Percentiles rank a stretch among this genome's conserved stretches.
Conservation (phyloP, 176 grass and related monocot species). For the Elymus sibiricus region DNA sequence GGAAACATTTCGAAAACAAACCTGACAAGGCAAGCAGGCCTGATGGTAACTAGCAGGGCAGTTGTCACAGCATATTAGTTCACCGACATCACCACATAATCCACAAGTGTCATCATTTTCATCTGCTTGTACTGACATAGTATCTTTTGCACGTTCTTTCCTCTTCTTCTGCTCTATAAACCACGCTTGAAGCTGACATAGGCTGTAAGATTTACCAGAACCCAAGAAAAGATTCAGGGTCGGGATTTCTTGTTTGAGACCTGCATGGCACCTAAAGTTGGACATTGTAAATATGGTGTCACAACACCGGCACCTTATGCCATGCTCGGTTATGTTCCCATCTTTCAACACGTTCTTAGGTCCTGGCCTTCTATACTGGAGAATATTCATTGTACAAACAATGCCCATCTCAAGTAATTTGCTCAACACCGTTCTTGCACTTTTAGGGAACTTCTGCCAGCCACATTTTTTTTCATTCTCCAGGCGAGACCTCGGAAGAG, state of each 20-base stretch:
- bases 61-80: slow-evolving; percentile 93
- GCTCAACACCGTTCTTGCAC: slow-evolving; percentile 64
- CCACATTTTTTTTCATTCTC: slow-evolving; percentile 30
- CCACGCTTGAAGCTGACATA: slow-evolving; percentile 88
- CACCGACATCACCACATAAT: slow-evolving; percentile 81
- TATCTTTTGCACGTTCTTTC: slow-evolving; percentile 47
- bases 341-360: slow-evolving; percentile 54
- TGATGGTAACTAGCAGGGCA: slow-evolving; percentile 84
- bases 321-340: slow-evolving; percentile 61
- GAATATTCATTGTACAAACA: slow-evolving; percentile 39
- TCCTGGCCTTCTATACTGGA: slow-evolving; percentile 59
- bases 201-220: slow-evolving; percentile 69
- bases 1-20: slow-evolving; percentile 30
- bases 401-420: slow-evolving; percentile 71
- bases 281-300: slow-evolving; percentile 53
- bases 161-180: slow-evolving; percentile 65
- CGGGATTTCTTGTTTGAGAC: slow-evolving; percentile 32
- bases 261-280: slow-evolving; percentile 66
- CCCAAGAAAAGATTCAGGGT: slow-evolving; percentile 79
- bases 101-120: slow-evolving; percentile 79
- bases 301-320: slow-evolving; percentile 77
- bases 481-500: slow-evolving; percentile 34
- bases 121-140: slow-evolving; percentile 43
- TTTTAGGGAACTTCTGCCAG: slow-evolving; percentile 30
- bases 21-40: slow-evolving; percentile 73